phyloP scores from a whole-genome alignment of 2,329 filamentous ascomycete genomes.

The Metarhizium anisopliae region DNA sequence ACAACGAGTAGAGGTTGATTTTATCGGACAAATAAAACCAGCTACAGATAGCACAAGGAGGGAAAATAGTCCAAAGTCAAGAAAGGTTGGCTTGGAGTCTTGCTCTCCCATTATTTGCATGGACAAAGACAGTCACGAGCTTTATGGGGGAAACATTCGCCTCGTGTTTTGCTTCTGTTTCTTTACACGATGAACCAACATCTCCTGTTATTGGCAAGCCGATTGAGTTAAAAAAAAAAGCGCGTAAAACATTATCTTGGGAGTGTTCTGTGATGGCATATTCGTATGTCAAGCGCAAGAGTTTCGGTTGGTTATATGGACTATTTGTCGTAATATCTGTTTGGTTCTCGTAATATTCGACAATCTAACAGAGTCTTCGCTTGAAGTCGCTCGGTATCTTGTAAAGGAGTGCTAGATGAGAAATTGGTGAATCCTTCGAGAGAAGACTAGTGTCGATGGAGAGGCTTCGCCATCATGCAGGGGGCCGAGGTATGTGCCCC shows the following conservation, averaged over 20 bases:
- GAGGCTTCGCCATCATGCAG: not conserved
- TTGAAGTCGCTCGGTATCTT: not conserved
- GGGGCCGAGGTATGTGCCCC: not conserved
- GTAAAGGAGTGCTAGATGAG: not conserved
- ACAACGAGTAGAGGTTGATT: too few species aligned
- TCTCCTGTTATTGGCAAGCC: not conserved
- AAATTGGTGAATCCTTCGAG: not conserved
- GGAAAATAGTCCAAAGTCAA: too few species aligned
- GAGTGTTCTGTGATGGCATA: not conserved
- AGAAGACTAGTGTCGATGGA: not conserved
- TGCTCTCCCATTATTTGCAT: too few species aligned
- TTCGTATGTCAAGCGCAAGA: not conserved
- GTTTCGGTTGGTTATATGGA: not conserved
- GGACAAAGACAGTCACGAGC: too few species aligned
- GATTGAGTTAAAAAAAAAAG: not conserved
- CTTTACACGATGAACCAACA: not conserved
- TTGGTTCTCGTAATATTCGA: not conserved
- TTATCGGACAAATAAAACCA: too few species aligned
- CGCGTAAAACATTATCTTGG: not conserved
- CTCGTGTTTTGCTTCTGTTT: not conserved
- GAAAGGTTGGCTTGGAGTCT: too few species aligned
- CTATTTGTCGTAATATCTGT: not conserved
- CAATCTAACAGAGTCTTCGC: not conserved
- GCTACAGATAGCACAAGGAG: too few species aligned
- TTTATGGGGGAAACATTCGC: too few species aligned